These are phyloP conservation scores for Oryza glaberrima DNA, from an alignment of 176 grass and related monocot genomes.

Conservation along the genomic window DNA sequence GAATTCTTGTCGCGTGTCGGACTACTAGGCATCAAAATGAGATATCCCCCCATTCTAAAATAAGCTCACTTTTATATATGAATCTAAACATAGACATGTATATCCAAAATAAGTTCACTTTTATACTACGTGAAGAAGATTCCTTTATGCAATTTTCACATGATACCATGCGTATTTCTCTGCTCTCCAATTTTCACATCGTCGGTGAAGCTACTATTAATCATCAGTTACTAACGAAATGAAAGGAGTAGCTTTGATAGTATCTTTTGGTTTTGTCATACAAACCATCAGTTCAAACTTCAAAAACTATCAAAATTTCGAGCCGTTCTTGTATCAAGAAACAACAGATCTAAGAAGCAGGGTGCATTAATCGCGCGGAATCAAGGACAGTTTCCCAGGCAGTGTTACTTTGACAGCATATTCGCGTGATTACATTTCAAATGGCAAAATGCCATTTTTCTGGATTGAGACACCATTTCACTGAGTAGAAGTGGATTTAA, in stretches of 20 bases:
- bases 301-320: conserved; percentile 1
- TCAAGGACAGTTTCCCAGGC: not conserved
- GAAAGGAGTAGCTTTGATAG: not conserved
- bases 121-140: too few relatives aligned
- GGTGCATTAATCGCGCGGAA: not conserved
- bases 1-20: too few relatives aligned
- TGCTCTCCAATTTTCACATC: too few relatives aligned
- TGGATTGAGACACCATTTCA: not conserved
- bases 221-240: too few relatives aligned
- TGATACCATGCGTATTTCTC: too few relatives aligned
- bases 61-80: too few relatives aligned
- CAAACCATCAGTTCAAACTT: not conserved
- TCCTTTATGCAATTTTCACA: not conserved
- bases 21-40: too few relatives aligned
- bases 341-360: not conserved
- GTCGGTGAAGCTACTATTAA: too few relatives aligned
- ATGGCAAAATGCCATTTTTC: not conserved
- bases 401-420: not conserved
- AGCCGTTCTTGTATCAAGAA: not conserved
- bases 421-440: not conserved
- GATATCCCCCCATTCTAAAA: too few relatives aligned
- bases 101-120: too few relatives aligned
- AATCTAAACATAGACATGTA: too few relatives aligned
- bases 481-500: conserved; percentile 40
- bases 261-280: conserved; percentile 2